These are phyloP conservation scores for Volvariella surrecta DNA, from an alignment of 1,284 basidiomycete species.

Conservation along the genomic window DNA sequence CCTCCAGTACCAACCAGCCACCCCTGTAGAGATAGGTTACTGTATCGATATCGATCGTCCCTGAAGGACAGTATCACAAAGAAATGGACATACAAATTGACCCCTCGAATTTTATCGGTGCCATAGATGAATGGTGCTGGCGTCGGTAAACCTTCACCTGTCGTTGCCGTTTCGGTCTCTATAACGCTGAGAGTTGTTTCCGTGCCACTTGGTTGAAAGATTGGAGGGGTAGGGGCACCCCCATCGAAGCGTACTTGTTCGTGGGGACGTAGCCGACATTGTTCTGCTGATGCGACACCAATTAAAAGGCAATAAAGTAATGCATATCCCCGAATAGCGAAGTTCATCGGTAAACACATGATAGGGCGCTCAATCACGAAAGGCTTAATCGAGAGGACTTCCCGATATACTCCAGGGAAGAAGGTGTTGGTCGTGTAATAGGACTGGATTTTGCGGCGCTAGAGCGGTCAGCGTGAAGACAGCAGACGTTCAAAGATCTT, in stretches of 20 bases:
- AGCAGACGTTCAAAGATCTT: too few relatives aligned
- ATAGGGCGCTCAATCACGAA: too few relatives aligned
- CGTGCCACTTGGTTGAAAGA: neutral
- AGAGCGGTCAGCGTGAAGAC: too few relatives aligned
- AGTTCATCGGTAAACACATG: too few relatives aligned
- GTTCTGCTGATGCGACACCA: slow-evolving; percentile 9
- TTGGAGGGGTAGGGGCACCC: neutral
- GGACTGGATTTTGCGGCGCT: too few relatives aligned
- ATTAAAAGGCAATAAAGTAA: slow-evolving; percentile 2
- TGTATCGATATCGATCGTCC: slow-evolving; percentile 4
- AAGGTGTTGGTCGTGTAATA: too few relatives aligned
- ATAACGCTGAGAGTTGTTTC: neutral
- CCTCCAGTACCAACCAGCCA: slow-evolving; percentile 62
- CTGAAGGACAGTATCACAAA: slow-evolving; percentile 1
- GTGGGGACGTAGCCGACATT: slow-evolving; percentile 15
- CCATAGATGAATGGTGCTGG: slow-evolving; percentile 42
- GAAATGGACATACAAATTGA: slow-evolving; percentile 44
- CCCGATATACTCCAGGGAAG: too few relatives aligned
- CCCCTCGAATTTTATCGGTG: slow-evolving; percentile 45
- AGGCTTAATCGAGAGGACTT: too few relatives aligned
- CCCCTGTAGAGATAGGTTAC: slow-evolving; percentile 35
- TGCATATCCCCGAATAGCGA: neutral
- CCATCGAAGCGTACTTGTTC: neutral
- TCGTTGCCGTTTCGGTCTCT: slow-evolving; percentile 1
- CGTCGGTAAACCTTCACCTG: slow-evolving; percentile 12